Base-by-base conservation (phyloP, 2,329 filamentous ascomycete genomes). In the Trichoderma endophyticum region DNA sequence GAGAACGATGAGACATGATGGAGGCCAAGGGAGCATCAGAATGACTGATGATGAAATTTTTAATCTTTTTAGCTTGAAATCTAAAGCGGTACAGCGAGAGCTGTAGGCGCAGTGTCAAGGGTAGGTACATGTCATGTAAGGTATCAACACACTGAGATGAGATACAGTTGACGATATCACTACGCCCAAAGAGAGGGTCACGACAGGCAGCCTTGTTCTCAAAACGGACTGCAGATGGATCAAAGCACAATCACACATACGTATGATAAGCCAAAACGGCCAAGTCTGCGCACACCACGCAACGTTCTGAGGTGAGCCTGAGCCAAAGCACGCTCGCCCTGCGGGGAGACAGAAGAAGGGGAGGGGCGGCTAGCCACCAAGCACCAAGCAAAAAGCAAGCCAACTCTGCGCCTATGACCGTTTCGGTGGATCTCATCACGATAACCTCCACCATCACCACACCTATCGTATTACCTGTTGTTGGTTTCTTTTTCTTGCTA, bases 371-470 rank as follows among this genome's bases (percentile, higher is more conserved):
- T 48, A 39, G 24, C 21, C 21, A 54, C 48, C 61, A 63, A 15
- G 34, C 34, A 36, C 34, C 60, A 63, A 18, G 15, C 15, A n/a
- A 43, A 43, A 43, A 63, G 61, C 61, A 63, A 63, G 26, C 24
- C 61, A 54, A 6, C 36, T 39, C 21, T 66, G 51, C 63, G 63
- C 32, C 48, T 59, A 43, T 56, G 60, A 43, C 59, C 57, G 32
- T 63, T 72, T 71, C 28, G 70, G 70, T 72, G 70, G 70, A 72
- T 72, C 70, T 72, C 70, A 63, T 57, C 70, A 60, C 65, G 56
- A 72, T 61, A 63, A 43, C 63, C 56, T 68, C 70, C 63, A 36
- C 66, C 66, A 32, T 30, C 56, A 59, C 32, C 43, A 65, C 48
- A 26, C 32, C 34, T 56, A n/a, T 43, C 32, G 32, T 32, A 32